Conservation (phyloP, 129 eudicot species). For the Artemisia argyi region DNA sequence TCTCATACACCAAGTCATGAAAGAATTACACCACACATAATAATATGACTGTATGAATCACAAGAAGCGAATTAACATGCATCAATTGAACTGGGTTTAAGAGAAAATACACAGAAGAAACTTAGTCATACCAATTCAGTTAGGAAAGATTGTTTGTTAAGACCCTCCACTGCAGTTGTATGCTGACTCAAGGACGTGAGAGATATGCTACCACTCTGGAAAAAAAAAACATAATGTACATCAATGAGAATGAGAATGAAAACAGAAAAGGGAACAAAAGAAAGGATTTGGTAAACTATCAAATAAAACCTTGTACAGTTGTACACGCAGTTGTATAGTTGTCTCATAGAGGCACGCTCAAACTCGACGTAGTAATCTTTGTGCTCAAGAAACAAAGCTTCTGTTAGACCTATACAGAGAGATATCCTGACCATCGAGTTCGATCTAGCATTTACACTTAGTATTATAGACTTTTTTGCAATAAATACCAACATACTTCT, state of each 20-base stretch:
- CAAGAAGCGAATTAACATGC: slow-evolving; percentile 6
- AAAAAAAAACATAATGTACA: slow-evolving; percentile 1
- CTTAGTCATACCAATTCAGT: slow-evolving; percentile 65
- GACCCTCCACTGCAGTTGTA: slow-evolving; percentile 93
- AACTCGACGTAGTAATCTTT: no score
- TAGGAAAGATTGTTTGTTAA: slow-evolving; percentile 84
- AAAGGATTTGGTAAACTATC: neutral
- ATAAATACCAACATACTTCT: no score
- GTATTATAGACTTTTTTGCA: no score
- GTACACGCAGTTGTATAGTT: no score
- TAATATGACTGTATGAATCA: neutral
- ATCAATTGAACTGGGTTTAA: neutral
- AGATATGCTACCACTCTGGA: slow-evolving; percentile 85
- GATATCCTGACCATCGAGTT: no score
- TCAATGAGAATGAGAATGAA: slow-evolving; percentile 1
- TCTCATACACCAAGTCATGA: no score
- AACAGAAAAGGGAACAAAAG: neutral
- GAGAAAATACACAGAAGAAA: neutral
- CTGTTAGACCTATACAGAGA: no score
- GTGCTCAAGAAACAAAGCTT: no score
- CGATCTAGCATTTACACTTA: no score
- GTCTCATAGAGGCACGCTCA: no score
- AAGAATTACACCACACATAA: no score
- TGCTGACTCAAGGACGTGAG: slow-evolving; percentile 89
- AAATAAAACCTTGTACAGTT: no score